Evolutionary conservation across 257 asterid genomes (phyloP).

Genomic region (Ajuga chamaepitys): DNA sequence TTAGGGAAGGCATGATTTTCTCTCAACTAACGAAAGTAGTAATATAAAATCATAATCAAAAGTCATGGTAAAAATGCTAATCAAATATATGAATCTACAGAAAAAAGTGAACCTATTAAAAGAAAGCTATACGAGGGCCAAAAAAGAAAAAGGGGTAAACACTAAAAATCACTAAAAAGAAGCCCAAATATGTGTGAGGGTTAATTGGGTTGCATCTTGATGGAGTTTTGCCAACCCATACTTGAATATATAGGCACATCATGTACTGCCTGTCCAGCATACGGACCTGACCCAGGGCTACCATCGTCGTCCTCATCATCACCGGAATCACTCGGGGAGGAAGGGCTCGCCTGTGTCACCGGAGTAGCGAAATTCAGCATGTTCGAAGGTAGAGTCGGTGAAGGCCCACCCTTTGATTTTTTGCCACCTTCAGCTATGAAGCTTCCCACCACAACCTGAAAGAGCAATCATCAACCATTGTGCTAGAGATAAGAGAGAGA

Average conservation of each 20-base stretch:
- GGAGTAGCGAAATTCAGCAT: conserved; percentile 58
- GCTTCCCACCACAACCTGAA: conserved; percentile 85
- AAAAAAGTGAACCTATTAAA: neutral
- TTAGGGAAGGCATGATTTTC: no score
- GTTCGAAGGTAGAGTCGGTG: conserved; percentile 37
- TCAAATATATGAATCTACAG: no score
- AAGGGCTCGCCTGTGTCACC: conserved; percentile 38
- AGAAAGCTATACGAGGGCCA: no score
- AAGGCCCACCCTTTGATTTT: conserved; percentile 32
- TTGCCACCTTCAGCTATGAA: conserved; percentile 70
- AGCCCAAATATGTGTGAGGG: neutral
- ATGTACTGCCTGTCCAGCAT: conserved; percentile 41
- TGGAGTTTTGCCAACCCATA: conserved; percentile 61
- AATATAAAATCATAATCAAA: no score
- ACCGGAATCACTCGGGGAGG: conserved; percentile 67
- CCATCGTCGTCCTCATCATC: conserved; percentile 55
- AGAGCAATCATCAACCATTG: neutral
- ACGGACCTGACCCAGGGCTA: conserved; percentile 46
- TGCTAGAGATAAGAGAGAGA: neutral
- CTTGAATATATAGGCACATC: conserved; percentile 41
- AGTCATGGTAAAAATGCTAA: no score
- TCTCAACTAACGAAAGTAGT: no score
- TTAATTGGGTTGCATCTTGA: conserved; percentile 45
- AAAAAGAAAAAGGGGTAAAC: no score
- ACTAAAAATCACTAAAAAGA: no score